Conservation (phyloP, 2,329 filamentous ascomycete species). For the Juglanconis juglandina region DNA sequence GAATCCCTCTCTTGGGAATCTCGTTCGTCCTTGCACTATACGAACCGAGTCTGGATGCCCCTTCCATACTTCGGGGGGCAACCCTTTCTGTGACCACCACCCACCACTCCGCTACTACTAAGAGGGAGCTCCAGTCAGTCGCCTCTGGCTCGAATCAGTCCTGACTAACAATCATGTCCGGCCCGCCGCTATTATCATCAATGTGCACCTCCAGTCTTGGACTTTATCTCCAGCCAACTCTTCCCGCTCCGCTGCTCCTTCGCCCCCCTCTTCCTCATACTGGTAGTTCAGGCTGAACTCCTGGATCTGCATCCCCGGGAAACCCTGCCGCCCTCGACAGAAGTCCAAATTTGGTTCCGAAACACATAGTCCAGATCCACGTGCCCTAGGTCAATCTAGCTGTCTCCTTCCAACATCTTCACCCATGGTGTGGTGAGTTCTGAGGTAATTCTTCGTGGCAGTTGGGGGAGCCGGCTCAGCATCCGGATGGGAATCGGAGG, state of each 20-base stretch:
- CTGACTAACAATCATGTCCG: conserved; percentile 10
- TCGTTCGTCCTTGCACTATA: too few species aligned
- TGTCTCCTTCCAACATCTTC: background rate
- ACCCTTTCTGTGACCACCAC: background rate
- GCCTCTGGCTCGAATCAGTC: conserved; percentile 1
- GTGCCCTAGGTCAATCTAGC: background rate
- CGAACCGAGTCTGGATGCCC: too few species aligned
- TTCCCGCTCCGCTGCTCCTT: background rate
- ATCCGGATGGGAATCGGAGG: conserved; percentile 1
- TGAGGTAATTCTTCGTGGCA: background rate
- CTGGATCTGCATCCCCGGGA: background rate
- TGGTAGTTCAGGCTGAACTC: background rate
- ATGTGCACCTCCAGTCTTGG: background rate
- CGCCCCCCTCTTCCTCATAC: background rate
- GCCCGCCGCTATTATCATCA: background rate
- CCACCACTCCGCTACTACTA: background rate
- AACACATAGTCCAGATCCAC: background rate
- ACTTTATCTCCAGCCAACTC: background rate
- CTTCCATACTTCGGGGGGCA: too few species aligned
- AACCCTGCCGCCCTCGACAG: too few species aligned
- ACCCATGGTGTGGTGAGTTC: background rate
- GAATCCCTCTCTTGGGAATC: too few species aligned
- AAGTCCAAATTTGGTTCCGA: too few species aligned
- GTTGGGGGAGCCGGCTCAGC: background rate
- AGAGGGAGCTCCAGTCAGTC: background rate